These are phyloP conservation scores for Exsudoporus frostii DNA, from an alignment of 768 basidiomycete species.

Conservation along the genomic window DNA sequence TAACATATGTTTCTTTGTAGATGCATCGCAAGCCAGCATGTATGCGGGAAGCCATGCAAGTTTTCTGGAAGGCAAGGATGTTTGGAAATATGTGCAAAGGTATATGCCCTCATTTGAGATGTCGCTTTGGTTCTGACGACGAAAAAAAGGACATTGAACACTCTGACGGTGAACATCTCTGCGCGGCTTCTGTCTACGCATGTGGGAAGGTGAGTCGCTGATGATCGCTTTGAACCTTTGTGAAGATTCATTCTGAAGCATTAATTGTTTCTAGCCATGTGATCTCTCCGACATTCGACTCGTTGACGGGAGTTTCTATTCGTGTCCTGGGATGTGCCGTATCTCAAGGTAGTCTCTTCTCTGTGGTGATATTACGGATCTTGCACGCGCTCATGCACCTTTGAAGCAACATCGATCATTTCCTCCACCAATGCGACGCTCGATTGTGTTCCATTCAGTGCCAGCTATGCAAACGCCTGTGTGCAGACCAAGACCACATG, in stretches of 20 bases:
- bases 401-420: slow-evolving; percentile 44
- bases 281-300: slow-evolving; percentile 32
- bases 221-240: too few species aligned
- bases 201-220: slow-evolving; percentile 47
- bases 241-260: not conserved
- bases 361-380: not conserved
- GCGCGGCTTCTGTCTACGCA: slow-evolving; percentile 50
- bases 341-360: slow-evolving; percentile 36
- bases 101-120: slow-evolving; percentile 9
- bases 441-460: slow-evolving; percentile 53
- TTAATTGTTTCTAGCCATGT: slow-evolving; percentile 36
- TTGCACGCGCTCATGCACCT: not conserved
- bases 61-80: slow-evolving; percentile 50
- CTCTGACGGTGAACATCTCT: slow-evolving; percentile 47
- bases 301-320: slow-evolving; percentile 31
- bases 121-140: not conserved
- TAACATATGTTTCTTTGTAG: slow-evolving; percentile 29
- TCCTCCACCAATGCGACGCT: slow-evolving; percentile 47
- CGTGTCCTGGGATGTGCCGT: slow-evolving; percentile 42
- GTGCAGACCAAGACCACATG: slow-evolving; percentile 46
- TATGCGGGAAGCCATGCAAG: slow-evolving; percentile 53
- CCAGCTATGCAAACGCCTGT: slow-evolving; percentile 54
- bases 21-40: slow-evolving; percentile 48
- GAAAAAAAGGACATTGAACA: slow-evolving; percentile 45
- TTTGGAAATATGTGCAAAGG: slow-evolving; percentile 50